These are phyloP conservation scores for Ceratocystis papillata DNA, from an alignment of 2,329 filamentous ascomycete genomes.

Conservation along the genomic window DNA sequence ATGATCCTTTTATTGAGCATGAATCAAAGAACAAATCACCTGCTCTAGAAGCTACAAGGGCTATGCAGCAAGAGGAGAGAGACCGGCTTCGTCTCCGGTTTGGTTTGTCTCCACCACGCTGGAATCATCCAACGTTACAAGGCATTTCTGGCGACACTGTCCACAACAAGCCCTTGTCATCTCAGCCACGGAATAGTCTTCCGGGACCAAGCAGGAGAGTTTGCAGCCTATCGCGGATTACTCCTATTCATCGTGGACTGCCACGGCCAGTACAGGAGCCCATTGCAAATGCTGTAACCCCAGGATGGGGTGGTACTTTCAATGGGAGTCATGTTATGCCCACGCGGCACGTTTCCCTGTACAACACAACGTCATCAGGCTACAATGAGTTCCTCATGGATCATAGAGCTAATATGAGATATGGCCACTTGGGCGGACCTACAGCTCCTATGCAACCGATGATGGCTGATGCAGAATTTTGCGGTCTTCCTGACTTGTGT, in stretches of 20 bases:
- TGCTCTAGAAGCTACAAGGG: background rate
- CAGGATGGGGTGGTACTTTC: background rate
- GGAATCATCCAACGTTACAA: background rate
- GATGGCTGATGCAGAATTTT: background rate
- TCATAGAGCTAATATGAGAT: background rate
- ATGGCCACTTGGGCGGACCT: background rate
- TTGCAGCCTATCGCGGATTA: background rate
- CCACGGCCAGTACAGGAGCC: background rate
- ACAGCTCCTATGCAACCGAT: background rate
- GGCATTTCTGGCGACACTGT: background rate
- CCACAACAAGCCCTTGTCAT: background rate
- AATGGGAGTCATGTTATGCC: background rate
- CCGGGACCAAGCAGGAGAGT: background rate
- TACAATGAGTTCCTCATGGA: background rate
- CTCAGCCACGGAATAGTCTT: background rate
- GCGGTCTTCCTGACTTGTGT: background rate
- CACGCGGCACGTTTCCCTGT: background rate
- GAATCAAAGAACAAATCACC: background rate
- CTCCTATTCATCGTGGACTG: background rate
- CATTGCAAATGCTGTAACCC: background rate
- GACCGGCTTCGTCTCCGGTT: constrained; percentile 1
- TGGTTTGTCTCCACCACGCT: background rate
- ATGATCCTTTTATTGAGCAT: constrained; percentile 10
- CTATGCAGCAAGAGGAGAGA: background rate
- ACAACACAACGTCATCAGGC: background rate